Percentiles rank a stretch among this genome's conserved stretches.
Evolutionary conservation across 2,329 filamentous ascomycete genomes (phyloP).

Genomic region (Amauroascus verrucosus): DNA sequence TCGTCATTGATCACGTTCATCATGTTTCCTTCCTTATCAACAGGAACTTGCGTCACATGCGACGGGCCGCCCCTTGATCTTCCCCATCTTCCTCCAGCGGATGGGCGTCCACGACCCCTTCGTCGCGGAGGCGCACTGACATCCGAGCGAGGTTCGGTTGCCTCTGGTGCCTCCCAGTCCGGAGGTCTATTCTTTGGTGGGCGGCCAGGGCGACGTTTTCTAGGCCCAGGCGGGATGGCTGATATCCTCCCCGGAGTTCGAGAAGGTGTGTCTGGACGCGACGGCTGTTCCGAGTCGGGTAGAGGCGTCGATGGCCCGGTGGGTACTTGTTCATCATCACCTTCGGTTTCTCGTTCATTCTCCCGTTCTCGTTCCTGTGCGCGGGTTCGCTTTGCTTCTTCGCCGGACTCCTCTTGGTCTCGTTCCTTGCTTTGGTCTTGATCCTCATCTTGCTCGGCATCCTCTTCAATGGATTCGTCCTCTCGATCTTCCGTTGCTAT

Average conservation of each 20-base stretch:
- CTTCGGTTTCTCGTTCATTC: conserved; percentile 24
- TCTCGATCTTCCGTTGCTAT: conserved; percentile 29
- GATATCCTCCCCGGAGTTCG: conserved; percentile 40
- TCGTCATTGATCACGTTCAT: conserved; percentile 88
- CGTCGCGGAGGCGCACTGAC: conserved; percentile 46
- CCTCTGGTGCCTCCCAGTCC: conserved; percentile 59
- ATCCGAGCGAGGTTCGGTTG: conserved; percentile 35
- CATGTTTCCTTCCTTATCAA: conserved; percentile 89
- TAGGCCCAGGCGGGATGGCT: conserved; percentile 43
- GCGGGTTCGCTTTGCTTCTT: conserved; percentile 20
- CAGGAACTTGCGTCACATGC: conserved; percentile 69
- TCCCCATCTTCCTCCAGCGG: conserved; percentile 58
- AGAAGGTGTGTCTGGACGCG: conserved; percentile 43
- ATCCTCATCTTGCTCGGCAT: conserved; percentile 12
- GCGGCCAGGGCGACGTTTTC: conserved; percentile 67
- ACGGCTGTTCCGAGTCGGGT: conserved; percentile 35
- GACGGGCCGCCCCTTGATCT: conserved; percentile 60
- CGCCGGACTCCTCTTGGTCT: conserved; percentile 20
- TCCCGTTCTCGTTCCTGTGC: conserved; percentile 12
- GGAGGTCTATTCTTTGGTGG: conserved; percentile 76
- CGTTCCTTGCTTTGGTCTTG: conserved; percentile 9
- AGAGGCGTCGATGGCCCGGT: conserved; percentile 32
- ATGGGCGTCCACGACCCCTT: conserved; percentile 51
- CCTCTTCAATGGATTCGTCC: conserved; percentile 17
- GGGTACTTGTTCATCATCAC: conserved; percentile 40